Base-by-base conservation (phyloP, 805 yeast species). In the Schizosaccharomyces osmophilus region DNA sequence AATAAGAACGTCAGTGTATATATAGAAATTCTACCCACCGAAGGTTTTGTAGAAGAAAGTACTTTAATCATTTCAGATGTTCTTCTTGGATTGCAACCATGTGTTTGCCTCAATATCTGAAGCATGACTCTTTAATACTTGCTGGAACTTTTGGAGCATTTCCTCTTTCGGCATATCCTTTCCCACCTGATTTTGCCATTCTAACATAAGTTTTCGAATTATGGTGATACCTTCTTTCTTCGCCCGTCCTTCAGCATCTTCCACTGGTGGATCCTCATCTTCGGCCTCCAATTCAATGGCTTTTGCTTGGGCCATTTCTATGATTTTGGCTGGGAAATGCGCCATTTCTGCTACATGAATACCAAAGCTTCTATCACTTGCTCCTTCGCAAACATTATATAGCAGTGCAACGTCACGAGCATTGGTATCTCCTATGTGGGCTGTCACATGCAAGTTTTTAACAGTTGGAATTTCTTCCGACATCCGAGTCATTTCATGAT, bases 301-400 rank as follows among this genome's bases (percentile, higher is more conserved):
- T 70, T 90, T 90, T 64, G 97, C 79, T 69, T 90, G 93, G 8
- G 98, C 96, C 97, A 93, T 93, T 62, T 80, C 78, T 59, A 93
- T 82, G 60, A 93, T 93, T 71, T 93, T 93, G 29, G 75, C 74
- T 1, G 97, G 98, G 71, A 93, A 93, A 66, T 86, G 84, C 22
- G 90, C 97, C 39, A 90, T 82, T 72, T 93, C 97, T 0, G 97
- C 97, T 58, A 93, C 98, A 70, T 93, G 95, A 59, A 93, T 89
- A 72, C 98, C 98, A 73, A 93, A 93, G 0, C 97, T 88, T 71
- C 89, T 93, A 71, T 87, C 95, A 1, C 95, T 83, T 60, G 89
- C 81, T n/a, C 98, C 98, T 0, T 87, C 85, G 66, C 87, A 96
- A n/a, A 93, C 97, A 68, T 84, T 85, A 73, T 93, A 93, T 66